Percentiles rank a stretch among this genome's conserved stretches.
phyloP scores from a whole-genome alignment of 208 protist species.

The Wallacemonas sp. region DNA sequence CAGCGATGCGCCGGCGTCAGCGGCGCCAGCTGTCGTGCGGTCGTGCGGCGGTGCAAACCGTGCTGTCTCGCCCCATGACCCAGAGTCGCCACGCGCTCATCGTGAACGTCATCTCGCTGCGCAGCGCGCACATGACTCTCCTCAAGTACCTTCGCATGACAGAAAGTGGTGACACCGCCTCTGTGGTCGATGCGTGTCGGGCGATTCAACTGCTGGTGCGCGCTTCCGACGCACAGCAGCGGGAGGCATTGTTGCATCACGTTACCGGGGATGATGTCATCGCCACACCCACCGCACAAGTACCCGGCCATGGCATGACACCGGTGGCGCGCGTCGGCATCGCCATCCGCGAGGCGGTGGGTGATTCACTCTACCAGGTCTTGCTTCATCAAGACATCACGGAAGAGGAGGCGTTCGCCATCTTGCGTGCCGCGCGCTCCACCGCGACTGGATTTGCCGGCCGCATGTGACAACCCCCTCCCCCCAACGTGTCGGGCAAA shows the following conservation, averaged over 20 bases:
- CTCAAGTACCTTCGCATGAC: constrained; percentile 78
- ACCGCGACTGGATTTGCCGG: constrained; percentile 1
- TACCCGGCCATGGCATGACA: neutral
- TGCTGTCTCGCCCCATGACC: constrained; percentile 56
- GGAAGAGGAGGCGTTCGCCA: constrained; percentile 57
- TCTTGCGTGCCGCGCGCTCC: constrained; percentile 50
- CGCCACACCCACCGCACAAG: neutral
- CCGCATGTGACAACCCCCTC: neutral
- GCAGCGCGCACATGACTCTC: constrained; percentile 67
- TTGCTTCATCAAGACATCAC: constrained; percentile 68
- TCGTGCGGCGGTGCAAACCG: constrained; percentile 58
- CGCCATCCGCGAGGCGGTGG: constrained; percentile 55
- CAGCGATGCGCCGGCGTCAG: constrained; percentile 32
- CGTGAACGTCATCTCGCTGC: constrained; percentile 50
- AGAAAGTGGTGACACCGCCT: constrained; percentile 41
- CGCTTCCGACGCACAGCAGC: constrained; percentile 35
- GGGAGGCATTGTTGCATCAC: neutral
- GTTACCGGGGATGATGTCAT: neutral
- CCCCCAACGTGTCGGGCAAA: neutral
- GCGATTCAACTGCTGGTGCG: constrained; percentile 67
- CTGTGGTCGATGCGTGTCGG: constrained; percentile 65
- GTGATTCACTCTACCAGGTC: constrained; percentile 53
- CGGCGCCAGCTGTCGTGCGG: constrained; percentile 75
- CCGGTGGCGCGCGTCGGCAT: constrained; percentile 46
- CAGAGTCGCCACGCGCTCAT: constrained; percentile 31